Evolutionary conservation across 2,329 filamentous ascomycete species (phyloP).

Genomic region (Elsinoe necatrix): DNA sequence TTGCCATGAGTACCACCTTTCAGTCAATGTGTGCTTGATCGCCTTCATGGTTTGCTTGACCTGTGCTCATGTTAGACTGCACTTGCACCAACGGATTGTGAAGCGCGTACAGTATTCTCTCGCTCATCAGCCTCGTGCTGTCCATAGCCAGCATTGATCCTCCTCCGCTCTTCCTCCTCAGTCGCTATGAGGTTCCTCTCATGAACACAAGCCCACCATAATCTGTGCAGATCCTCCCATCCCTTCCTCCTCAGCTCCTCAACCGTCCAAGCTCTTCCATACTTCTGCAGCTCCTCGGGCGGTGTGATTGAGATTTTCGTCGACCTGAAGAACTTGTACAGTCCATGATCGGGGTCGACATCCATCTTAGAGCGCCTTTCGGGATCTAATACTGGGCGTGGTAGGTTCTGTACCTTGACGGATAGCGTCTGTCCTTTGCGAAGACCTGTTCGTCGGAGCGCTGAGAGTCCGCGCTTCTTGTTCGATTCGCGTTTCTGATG

Average conservation of each 20-base stretch:
- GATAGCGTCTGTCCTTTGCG: constrained; percentile 61
- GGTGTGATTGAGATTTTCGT: constrained; percentile 60
- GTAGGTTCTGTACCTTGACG: constrained; percentile 62
- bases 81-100: neutral
- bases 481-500: constrained; percentile 55
- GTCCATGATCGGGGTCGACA: constrained; percentile 67
- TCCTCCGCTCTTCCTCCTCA: constrained; percentile 57
- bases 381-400: constrained; percentile 57
- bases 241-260: constrained; percentile 81
- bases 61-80: constrained; percentile 37
- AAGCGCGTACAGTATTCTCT: constrained; percentile 53
- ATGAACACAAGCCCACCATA: constrained; percentile 93
- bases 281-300: constrained; percentile 60
- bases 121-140: constrained; percentile 57
- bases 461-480: constrained; percentile 71
- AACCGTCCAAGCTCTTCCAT: constrained; percentile 76
- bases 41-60: constrained; percentile 66
- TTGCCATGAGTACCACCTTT: constrained; percentile 82
- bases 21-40: constrained; percentile 78
- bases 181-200: constrained; percentile 88
- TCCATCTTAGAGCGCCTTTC: constrained; percentile 49
- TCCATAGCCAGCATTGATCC: constrained; percentile 65
- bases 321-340: constrained; percentile 84
- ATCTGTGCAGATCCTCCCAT: constrained; percentile 82
- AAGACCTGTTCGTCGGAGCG: constrained; percentile 63